Conservation (phyloP, 1,284 basidiomycete species). For the Malassezia psittaci region DNA sequence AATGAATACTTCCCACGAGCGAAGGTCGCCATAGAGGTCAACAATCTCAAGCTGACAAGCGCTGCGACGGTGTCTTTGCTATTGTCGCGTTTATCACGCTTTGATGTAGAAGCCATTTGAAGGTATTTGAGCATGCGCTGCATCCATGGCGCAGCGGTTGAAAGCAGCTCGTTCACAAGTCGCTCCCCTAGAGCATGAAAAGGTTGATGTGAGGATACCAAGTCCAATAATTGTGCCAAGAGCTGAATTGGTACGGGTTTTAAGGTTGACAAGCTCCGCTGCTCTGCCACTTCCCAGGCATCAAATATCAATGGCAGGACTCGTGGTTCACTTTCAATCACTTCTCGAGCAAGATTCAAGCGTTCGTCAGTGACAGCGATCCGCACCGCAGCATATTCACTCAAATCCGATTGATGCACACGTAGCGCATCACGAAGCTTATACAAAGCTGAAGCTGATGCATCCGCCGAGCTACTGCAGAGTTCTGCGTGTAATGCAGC, state of each 20-base stretch:
- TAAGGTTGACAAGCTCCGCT: constrained; percentile 18
- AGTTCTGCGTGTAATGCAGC: constrained; percentile 9
- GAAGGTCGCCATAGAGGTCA: constrained; percentile 29
- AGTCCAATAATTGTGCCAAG: constrained; percentile 32
- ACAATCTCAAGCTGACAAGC: constrained; percentile 25
- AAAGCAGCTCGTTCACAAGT: constrained; percentile 27
- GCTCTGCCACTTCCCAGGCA: constrained; percentile 19
- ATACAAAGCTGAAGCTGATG: constrained; percentile 5
- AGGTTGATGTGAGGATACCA: constrained; percentile 36
- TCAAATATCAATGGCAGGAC: constrained; percentile 14
- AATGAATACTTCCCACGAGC: constrained; percentile 26
- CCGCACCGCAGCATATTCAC: constrained; percentile 5
- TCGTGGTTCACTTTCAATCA: neutral
- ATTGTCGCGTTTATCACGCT: constrained; percentile 16
- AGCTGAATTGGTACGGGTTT: constrained; percentile 30
- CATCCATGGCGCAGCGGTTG: constrained; percentile 25
- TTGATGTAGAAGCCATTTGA: constrained; percentile 15
- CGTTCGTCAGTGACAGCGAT: constrained; percentile 13
- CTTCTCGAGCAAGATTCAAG: constrained; percentile 4
- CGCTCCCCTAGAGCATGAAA: constrained; percentile 29
- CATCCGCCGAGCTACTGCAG: constrained; percentile 15
- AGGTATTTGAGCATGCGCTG: constrained; percentile 27
- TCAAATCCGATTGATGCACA: constrained; percentile 5
- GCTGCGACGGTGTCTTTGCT: constrained; percentile 18
- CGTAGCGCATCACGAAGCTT: constrained; percentile 4